Evolutionary conservation across 495 filamentous ascomycete species (phyloP), one percentile per base, ranked within the genome.

Genomic region (Astrothelium subdiscretum): DNA sequence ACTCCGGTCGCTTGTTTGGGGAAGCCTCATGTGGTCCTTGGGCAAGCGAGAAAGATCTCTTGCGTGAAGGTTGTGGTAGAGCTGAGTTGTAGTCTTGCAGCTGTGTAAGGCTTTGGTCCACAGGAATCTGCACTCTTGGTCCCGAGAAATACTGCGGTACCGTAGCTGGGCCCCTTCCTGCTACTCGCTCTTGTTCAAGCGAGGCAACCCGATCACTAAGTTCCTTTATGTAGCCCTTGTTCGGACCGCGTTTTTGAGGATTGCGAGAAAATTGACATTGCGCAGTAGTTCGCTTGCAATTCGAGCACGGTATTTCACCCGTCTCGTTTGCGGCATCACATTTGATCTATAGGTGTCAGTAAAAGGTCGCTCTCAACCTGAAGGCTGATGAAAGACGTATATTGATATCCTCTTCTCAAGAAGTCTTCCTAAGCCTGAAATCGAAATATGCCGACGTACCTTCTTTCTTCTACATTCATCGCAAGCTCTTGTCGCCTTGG

Each of bases 151-250:
- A 54, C 20, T 26, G 48, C 24, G 24, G 48, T 63, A 59, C 32
- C 57, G 66, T 20, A 65, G 54, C 38, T 65, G 63, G 31, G 35
- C 48, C 22, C 60, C 32, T 18, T 52, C 48, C 31, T 65, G 63
- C 27, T 62, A 59, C 38, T 11, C 31, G 67, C 62, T 73, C 69
- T 48, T 81, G 87, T 66, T 97, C 92, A 26, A 97, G 85, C 1
- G 82, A 85, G 64, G 92, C 84, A 58, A 97, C 81, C 31, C 92
- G 81, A 66, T 96, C 92, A 32, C 92, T 91, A 1, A 97, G 81
- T 70, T 97, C 92, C 71, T 97, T 97, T 71, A 97, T 97, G 68
- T 97, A 97, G 85, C 92, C 92, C 84, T 97, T 97, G 68, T 89
- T 95, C 4, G 92, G 92, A 5, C 92, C 92, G 61, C 92, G 84